These are phyloP conservation scores for Lactifluus echinatus DNA, from an alignment of 768 basidiomycete genomes.

Conservation along the genomic window DNA sequence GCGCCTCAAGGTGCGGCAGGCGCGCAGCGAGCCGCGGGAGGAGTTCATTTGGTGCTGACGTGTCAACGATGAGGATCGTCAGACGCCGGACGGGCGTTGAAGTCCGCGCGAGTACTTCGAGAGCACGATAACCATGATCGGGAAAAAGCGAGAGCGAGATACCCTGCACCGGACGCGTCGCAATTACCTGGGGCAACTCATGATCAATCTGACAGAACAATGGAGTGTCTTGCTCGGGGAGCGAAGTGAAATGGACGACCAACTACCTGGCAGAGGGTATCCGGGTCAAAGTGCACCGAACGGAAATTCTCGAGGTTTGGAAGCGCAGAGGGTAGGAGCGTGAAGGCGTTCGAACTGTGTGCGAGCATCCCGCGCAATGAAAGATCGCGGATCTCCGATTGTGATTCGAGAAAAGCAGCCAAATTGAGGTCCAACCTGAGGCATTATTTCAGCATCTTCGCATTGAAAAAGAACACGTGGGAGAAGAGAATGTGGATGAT, in stretches of 20 bases:
- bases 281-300: conserved; percentile 43
- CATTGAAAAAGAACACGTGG: background rate
- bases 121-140: conserved; percentile 30
- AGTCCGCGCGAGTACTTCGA: conserved; percentile 37
- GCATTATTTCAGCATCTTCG: background rate
- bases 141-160: conserved; percentile 48
- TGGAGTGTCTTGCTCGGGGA: background rate
- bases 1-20: conserved; percentile 44
- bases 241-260: background rate
- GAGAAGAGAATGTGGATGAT: background rate
- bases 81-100: conserved; percentile 37
- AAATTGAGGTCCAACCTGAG: conserved; percentile 31
- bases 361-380: conserved; percentile 46
- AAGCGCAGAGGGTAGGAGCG: conserved; percentile 34
- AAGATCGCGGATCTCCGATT: conserved; percentile 41
- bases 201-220: background rate
- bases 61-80: conserved; percentile 53
- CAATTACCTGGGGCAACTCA: conserved; percentile 30
- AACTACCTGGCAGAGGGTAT: conserved; percentile 28
- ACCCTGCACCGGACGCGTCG: conserved; percentile 39
- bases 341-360: conserved; percentile 23
- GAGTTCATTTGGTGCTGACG: conserved; percentile 31
- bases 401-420: conserved; percentile 43
- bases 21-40: conserved; percentile 40
- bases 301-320: conserved; percentile 43